A percentile compares a stretch with the other conserved stretches of the same genome.
These are phyloP conservation scores for Leccinellum albellum DNA, from an alignment of 768 basidiomycete genomes.

Conservation along the genomic window DNA sequence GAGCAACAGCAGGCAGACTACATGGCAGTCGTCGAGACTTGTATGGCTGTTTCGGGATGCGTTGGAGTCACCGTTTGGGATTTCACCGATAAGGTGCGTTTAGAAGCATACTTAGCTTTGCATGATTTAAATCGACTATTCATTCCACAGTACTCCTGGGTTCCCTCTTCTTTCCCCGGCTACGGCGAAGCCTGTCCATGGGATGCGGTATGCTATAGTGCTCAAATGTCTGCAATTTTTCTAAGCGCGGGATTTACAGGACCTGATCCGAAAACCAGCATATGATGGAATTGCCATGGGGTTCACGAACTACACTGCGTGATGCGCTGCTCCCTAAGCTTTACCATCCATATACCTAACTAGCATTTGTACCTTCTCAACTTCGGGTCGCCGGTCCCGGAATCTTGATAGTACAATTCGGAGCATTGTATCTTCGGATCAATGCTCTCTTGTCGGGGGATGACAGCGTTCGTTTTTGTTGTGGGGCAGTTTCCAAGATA, in stretches of 20 bases:
- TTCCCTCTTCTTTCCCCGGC: constrained; percentile 4
- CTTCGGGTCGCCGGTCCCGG: not conserved
- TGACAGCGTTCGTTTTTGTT: no score
- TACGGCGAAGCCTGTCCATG: constrained; percentile 18
- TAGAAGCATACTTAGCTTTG: not conserved
- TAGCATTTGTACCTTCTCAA: not conserved
- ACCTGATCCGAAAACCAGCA: constrained; percentile 14
- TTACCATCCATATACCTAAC: not conserved
- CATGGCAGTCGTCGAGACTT: constrained; percentile 51
- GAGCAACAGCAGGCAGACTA: constrained; percentile 59
- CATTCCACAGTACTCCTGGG: constrained; percentile 15
- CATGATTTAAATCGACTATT: constrained; percentile 12
- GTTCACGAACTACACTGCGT: constrained; percentile 1
- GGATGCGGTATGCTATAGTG: constrained; percentile 7
- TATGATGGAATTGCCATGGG: constrained; percentile 11
- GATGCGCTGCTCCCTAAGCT: not conserved
- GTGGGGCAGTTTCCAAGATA: no score
- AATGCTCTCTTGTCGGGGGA: no score
- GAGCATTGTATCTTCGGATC: not conserved
- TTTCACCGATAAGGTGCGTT: constrained; percentile 34
- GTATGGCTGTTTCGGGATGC: constrained; percentile 38
- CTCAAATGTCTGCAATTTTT: not conserved
- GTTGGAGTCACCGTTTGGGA: constrained; percentile 42
- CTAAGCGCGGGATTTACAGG: not conserved
- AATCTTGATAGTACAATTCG: not conserved